These are phyloP conservation scores for Eucalyptus fibrosa DNA, from an alignment of 345 rosid genomes.

Conservation along the genomic window DNA sequence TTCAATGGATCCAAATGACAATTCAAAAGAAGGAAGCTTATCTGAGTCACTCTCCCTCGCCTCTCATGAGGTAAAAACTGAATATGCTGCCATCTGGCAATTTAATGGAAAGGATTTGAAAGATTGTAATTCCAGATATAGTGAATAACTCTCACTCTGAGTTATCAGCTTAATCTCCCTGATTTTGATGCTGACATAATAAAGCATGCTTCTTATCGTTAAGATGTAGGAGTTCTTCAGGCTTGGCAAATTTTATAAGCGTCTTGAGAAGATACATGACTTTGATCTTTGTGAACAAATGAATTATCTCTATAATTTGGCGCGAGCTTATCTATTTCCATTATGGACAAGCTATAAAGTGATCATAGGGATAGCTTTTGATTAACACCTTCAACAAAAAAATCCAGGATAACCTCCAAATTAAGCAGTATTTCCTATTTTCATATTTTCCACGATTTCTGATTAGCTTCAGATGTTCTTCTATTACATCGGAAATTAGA, in stretches of 20 bases:
- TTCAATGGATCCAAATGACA: constrained; percentile 22
- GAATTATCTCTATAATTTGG: neutral
- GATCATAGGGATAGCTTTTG: neutral
- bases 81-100: neutral
- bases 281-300: neutral
- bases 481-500: neutral
- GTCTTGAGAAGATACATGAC: neutral
- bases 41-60: constrained; percentile 15
- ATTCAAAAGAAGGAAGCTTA: constrained; percentile 19
- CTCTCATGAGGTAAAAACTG: constrained; percentile 46
- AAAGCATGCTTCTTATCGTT: neutral
- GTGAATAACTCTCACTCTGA: neutral
- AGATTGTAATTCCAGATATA: neutral
- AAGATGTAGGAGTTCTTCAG: neutral
- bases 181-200: neutral
- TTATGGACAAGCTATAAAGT: neutral
- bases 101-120: neutral
- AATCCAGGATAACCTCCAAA: neutral
- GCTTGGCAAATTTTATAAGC: neutral
- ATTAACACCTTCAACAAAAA: neutral
- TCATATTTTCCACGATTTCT: neutral
- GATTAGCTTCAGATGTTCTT: neutral
- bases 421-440: neutral
- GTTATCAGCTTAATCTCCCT: neutral
- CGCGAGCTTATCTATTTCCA: neutral